A percentile compares a stretch with the other conserved stretches of the same genome.
Evolutionary conservation across 75 land plant genomes (phyloP).

Genomic region (Pseudotsuga menziesii): DNA sequence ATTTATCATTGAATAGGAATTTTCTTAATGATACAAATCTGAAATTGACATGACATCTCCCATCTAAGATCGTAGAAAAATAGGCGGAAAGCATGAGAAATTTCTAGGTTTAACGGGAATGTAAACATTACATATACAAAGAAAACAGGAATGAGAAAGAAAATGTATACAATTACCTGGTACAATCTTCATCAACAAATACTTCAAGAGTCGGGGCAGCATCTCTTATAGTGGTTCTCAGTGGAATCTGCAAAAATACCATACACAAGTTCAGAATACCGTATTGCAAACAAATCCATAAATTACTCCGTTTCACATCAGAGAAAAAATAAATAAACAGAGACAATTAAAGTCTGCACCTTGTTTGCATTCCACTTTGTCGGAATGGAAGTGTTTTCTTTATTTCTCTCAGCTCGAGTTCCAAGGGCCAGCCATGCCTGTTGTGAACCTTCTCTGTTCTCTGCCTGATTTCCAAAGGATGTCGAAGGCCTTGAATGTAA

Average conservation of each 20-base stretch:
- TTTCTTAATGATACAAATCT: too few species aligned
- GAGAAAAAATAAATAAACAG: background rate
- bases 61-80: too few species aligned
- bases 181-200: constrained; percentile 63
- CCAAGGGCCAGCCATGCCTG: constrained; percentile 44
- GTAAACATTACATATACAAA: too few species aligned
- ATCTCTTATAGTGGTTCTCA: constrained; percentile 18
- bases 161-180: constrained; percentile 16
- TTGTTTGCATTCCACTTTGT: constrained; percentile 58
- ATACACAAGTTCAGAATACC: background rate
- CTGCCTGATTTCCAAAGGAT: background rate
- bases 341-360: constrained; percentile 17
- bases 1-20: too few species aligned
- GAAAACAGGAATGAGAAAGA: too few species aligned
- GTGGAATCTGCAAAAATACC: constrained; percentile 47
- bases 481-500: background rate
- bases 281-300: background rate
- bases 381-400: constrained; percentile 54
- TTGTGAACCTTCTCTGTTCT: constrained; percentile 6
- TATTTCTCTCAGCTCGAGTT: constrained; percentile 48
- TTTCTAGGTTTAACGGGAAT: too few species aligned
- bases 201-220: constrained; percentile 37
- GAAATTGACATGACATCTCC: too few species aligned
- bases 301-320: background rate
- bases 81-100: too few species aligned